Evolutionary conservation across 208 protist species (phyloP), one percentile per base, ranked within the genome.

Genomic region (Pavlovales sp.): DNA sequence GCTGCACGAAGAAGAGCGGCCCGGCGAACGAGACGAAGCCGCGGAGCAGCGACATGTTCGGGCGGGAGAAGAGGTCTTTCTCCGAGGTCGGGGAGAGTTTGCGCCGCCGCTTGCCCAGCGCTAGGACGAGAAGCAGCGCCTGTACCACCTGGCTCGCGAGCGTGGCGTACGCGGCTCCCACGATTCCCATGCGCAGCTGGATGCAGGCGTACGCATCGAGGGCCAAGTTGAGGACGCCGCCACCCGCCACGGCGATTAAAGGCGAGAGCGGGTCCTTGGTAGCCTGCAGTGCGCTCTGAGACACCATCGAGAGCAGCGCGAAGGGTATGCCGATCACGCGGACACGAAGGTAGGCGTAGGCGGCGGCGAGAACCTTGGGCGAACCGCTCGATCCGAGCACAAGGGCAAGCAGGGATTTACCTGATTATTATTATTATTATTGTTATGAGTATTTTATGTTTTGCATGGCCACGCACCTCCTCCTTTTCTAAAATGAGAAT

Each of bases 111-210:
- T 28, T 10, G 57, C 5, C 0, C n/a, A 77, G 71, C 8, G 71
- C 71, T 4, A 36, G 34, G 22, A 40, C 42, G 42, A 84, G 42
- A 2, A 84, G n/a, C 7, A n/a, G 30, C 10, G 44, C 30, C 79
- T 84, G 79, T 11, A 67, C 42, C 5, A 84, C 7, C 42, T 84
- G 79, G 5, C 42, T 8, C 0, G 44, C 40, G 30, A 84, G n/a
- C 36, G 79, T 84, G n/a, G 79, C 79, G 42, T 71, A 14, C 30
- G 83, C 83, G n/a, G 83, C 83, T 57, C 83, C 83, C 0, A 11
- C 83, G 40, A 87, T 79, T 34, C 83, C 83, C 47, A 79, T 41
- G 26, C 67, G 36, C 26, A 41, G 30, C 0, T 28, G 8, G 28
- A 36, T 5, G 30, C 76, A 67, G 5, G 57, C 32, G 36, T 11